These are phyloP conservation scores for Amylocarpus encephaloides DNA, from an alignment of 2,329 filamentous ascomycete genomes.

Conservation along the genomic window DNA sequence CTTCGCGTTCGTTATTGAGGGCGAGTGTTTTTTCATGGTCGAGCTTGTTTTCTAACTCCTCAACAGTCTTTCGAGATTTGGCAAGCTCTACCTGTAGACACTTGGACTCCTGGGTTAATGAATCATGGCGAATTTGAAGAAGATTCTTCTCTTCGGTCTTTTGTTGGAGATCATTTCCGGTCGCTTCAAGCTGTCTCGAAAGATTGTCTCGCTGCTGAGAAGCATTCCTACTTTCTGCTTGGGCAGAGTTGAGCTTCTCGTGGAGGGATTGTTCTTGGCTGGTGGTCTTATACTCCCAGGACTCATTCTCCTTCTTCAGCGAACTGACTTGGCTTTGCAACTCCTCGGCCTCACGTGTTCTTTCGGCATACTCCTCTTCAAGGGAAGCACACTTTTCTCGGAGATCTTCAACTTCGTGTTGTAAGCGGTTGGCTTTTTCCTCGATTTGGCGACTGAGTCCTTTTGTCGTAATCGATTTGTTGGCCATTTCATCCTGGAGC, in stretches of 20 bases:
- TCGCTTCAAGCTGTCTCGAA: conserved; percentile 41
- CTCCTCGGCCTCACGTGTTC: conserved; percentile 34
- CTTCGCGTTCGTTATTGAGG: conserved; percentile 52
- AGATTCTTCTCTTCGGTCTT: conserved; percentile 61
- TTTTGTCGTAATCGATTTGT: conserved; percentile 72
- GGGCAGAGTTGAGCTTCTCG: conserved; percentile 37
- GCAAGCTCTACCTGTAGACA: conserved; percentile 60
- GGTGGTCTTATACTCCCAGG: conserved; percentile 11
- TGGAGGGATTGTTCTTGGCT: conserved; percentile 25
- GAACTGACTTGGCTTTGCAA: conserved; percentile 38
- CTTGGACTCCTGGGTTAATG: conserved; percentile 58
- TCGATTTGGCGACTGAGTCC: conserved; percentile 69
- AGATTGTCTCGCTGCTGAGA: conserved; percentile 12
- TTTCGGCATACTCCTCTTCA: conserved; percentile 38
- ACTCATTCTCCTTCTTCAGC: conserved; percentile 26
- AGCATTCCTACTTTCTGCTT: conserved; percentile 9
- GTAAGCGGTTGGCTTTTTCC: conserved; percentile 60
- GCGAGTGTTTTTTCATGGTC: conserved; percentile 35
- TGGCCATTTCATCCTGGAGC: conserved; percentile 69
- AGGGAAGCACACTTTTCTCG: conserved; percentile 39
- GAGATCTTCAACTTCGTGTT: conserved; percentile 55
- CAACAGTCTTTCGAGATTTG: conserved; percentile 36
- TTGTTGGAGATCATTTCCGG: conserved; percentile 53
- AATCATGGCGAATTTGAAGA: conserved; percentile 62
- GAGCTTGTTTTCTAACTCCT: conserved; percentile 43